phyloP scores from a whole-genome alignment of 2,329 filamentous ascomycete species.

The Penicillium sp. region DNA sequence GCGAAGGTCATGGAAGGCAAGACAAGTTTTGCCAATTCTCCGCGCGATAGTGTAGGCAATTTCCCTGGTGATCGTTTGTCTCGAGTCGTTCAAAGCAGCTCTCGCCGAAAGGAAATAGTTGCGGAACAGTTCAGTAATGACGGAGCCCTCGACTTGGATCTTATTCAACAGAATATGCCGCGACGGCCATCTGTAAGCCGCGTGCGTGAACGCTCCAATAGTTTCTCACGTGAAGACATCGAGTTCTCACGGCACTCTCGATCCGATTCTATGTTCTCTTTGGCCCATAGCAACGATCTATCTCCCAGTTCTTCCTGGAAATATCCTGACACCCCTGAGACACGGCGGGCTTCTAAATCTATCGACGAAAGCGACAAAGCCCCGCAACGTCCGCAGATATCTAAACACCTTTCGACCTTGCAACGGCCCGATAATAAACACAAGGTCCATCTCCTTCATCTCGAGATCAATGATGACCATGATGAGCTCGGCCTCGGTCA shows the following conservation, averaged over 20 bases:
- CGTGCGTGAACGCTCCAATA: constrained; percentile 11
- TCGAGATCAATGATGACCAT: constrained; percentile 38
- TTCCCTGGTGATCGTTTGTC: constrained; percentile 11
- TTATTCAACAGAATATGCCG: constrained; percentile 12
- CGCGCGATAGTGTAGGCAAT: constrained; percentile 19
- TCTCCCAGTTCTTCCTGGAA: constrained; percentile 30
- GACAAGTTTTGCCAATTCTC: constrained; percentile 42
- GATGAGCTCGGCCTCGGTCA: constrained; percentile 33
- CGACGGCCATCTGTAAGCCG: constrained; percentile 19
- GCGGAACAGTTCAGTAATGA: constrained; percentile 7
- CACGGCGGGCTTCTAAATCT: constrained; percentile 38
- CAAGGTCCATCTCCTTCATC: constrained; percentile 35
- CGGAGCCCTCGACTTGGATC: constrained; percentile 6
- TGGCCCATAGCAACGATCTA: constrained; percentile 26
- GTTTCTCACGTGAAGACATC: constrained; percentile 9
- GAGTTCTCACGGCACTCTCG: constrained; percentile 25
- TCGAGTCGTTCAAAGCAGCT: background rate
- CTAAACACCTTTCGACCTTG: constrained; percentile 34
- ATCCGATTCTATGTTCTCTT: constrained; percentile 34
- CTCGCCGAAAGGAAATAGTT: constrained; percentile 2
- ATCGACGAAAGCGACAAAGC: constrained; percentile 32
- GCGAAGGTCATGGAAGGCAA: constrained; percentile 91
- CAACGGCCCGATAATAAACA: constrained; percentile 29
- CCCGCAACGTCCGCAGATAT: constrained; percentile 28
- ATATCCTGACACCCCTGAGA: constrained; percentile 36